Conservation (phyloP, 345 rosid species). For the Lepidium aucheri region DNA sequence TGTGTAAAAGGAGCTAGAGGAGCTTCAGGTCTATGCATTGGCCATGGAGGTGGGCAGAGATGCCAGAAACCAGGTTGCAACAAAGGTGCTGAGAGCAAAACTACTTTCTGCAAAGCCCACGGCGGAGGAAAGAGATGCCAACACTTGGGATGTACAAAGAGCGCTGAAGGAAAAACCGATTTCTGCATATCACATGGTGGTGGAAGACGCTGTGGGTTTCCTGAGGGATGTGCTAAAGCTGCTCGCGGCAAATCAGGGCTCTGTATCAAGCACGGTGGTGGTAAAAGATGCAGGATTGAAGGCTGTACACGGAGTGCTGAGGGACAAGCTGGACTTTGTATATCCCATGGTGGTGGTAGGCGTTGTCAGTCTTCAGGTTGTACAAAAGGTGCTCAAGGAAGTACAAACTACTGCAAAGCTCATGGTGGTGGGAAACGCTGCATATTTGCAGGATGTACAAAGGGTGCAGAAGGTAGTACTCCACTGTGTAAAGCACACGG, state of each 20-base stretch:
- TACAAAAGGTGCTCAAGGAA: conserved; percentile 91
- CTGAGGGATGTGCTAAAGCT: conserved; percentile 70
- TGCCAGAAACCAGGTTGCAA: conserved; percentile 81
- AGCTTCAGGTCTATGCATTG: conserved; percentile 85
- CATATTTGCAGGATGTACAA: conserved; percentile 79
- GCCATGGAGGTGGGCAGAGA: conserved; percentile 96
- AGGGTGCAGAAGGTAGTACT: conserved; percentile 96
- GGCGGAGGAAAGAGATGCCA: conserved; percentile 96
- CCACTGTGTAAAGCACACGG: conserved; percentile 96
- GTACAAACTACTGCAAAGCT: conserved; percentile 86
- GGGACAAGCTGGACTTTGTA: conserved; percentile 92
- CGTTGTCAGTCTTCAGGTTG: conserved; percentile 66
- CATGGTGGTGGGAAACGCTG: conserved; percentile 98
- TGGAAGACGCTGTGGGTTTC: conserved; percentile 73
- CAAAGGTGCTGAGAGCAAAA: conserved; percentile 90
- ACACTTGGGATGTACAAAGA: conserved; percentile 89
- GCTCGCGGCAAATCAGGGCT: conserved; percentile 95
- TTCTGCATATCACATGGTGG: conserved; percentile 93
- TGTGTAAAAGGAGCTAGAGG: conserved; percentile 91
- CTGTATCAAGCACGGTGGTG: conserved; percentile 94
- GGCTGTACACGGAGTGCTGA: conserved; percentile 88
- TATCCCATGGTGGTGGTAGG: conserved; percentile 94
- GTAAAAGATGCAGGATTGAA: conserved; percentile 79
- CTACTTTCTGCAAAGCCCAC: conserved; percentile 91
- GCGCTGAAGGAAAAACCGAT: conserved; percentile 93